Evolutionary conservation across 2,329 filamentous ascomycete genomes (phyloP).

Genomic region (Geoglossum cookeanum): DNA sequence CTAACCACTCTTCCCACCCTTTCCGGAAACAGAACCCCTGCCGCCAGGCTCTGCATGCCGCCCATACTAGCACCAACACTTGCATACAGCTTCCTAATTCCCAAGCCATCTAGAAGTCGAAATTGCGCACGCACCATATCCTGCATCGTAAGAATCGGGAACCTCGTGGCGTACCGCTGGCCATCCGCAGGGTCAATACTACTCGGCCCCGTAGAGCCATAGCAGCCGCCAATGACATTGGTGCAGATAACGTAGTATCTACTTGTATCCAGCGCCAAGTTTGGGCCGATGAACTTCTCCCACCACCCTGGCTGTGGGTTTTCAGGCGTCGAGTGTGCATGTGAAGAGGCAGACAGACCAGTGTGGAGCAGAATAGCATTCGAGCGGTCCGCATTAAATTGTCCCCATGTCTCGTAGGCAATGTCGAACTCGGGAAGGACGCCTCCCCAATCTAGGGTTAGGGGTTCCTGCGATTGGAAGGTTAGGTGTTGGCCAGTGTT

Average conservation of each 20-base stretch:
- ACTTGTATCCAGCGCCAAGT: conserved; percentile 66
- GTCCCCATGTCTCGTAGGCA: conserved; percentile 86
- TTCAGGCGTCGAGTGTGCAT: conserved; percentile 74
- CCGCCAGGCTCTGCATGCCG: conserved; percentile 89
- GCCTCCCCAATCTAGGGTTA: conserved; percentile 88
- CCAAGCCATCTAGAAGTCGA: conserved; percentile 60
- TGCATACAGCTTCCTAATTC: conserved; percentile 63
- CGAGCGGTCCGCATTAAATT: conserved; percentile 56
- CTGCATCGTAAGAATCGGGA: conserved; percentile 86
- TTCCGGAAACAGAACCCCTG: conserved; percentile 64
- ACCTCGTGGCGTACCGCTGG: conserved; percentile 76
- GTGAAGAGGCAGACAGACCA: conserved; percentile 87
- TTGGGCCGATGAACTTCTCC: conserved; percentile 94
- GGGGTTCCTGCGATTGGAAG: conserved; percentile 53
- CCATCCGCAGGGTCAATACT: conserved; percentile 79
- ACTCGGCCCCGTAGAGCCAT: conserved; percentile 80
- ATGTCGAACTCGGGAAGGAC: conserved; percentile 75
- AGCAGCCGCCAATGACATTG: conserved; percentile 90
- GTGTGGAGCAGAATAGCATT: conserved; percentile 90
- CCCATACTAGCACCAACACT: conserved; percentile 96
- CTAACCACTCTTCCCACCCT: conserved; percentile 67
- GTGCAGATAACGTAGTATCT: conserved; percentile 92
- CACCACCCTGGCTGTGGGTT: conserved; percentile 93
- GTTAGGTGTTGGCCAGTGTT: conserved; percentile 68
- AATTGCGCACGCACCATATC: conserved; percentile 98